Conservation (phyloP, 306 rosid genomes). For the Sicyos baderoa region DNA sequence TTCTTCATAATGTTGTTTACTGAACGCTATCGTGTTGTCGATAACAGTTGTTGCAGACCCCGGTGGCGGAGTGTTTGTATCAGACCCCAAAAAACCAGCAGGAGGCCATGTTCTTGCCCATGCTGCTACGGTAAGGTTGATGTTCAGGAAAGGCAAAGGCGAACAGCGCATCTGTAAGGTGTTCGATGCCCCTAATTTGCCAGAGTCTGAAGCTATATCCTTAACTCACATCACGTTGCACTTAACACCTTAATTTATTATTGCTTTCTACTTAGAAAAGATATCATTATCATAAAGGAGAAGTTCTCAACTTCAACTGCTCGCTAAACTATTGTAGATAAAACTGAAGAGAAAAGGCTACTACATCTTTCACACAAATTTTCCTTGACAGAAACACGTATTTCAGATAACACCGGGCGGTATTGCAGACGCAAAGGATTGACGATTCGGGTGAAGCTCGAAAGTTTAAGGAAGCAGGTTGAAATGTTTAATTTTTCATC, state of each 20-base stretch:
- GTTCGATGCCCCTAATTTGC: conserved; percentile 88
- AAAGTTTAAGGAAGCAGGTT: neutral
- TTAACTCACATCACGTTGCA: conserved; percentile 19
- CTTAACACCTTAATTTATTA: neutral
- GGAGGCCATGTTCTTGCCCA: conserved; percentile 96
- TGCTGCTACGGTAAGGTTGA: conserved; percentile 81
- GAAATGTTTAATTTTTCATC: conserved; percentile 21
- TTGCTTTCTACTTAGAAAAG: neutral
- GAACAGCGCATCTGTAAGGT: conserved; percentile 94
- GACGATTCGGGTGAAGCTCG: conserved; percentile 10
- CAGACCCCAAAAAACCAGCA: conserved; percentile 96
- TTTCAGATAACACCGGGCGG: conserved; percentile 96
- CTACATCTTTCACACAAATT: conserved; percentile 23
- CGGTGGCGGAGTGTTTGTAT: conserved; percentile 81
- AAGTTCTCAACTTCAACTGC: neutral
- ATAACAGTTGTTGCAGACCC: conserved; percentile 93
- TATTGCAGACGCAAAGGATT: conserved; percentile 87
- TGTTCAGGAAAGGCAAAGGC: conserved; percentile 96
- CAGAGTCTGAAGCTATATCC: conserved; percentile 99
- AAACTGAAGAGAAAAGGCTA: neutral
- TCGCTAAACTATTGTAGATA: neutral
- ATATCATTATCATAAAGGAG: neutral
- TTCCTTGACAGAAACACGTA: conserved; percentile 50
- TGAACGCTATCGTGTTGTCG: conserved; percentile 17
- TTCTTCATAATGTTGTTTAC: neutral